Evolutionary conservation across 345 rosid species (phyloP), one percentile per base, ranked within the genome.

Genomic region (Moringa oleifera): DNA sequence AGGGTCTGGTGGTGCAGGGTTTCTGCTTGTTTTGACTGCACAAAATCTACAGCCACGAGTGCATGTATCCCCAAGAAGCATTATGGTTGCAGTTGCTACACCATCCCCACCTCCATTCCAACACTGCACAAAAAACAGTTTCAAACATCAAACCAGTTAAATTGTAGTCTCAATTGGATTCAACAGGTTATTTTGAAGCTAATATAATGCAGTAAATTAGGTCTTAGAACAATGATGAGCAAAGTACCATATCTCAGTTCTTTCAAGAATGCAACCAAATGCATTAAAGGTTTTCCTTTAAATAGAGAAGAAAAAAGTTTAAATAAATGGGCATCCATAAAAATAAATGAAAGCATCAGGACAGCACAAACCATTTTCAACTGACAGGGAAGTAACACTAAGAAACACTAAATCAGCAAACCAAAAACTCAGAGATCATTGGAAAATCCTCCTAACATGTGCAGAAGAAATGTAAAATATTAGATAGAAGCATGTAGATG

Each of bases 41-140:
- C 99, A 95, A 68, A 95, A 95, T 72, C 99, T 81, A 67, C 97
- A 95, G n/a, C 99, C 97, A 17, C 97, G 97, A 13, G 99, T 95
- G 76, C 97, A 95, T 37, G 95, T 91, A 67, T 95, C 99, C 33
- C 99, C 99, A 37, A 95, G 90, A 66, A 91, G 77, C 99, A 95
- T 95, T 53, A 89, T 95, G 0, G 97, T 95, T 12, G 97, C 99
- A 0, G 97, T 95, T 17, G 97, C 85, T 74, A 91, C 81, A 58
- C 97, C 99, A 70, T 95, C 99, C 22, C 82, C 89, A 47, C 99
- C 99, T 41, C 99, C 99, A 84, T 91, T 95, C 97, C 99, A 95
- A 76, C 99, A 95, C 93, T 89, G 71, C 59, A 55, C 59, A 55
- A 20, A 52, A 49, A 18, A 18, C 21, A 0, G 25, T 41, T 41